Conservation (phyloP, 768 basidiomycete species). For the Lentinus tigrinus region DNA sequence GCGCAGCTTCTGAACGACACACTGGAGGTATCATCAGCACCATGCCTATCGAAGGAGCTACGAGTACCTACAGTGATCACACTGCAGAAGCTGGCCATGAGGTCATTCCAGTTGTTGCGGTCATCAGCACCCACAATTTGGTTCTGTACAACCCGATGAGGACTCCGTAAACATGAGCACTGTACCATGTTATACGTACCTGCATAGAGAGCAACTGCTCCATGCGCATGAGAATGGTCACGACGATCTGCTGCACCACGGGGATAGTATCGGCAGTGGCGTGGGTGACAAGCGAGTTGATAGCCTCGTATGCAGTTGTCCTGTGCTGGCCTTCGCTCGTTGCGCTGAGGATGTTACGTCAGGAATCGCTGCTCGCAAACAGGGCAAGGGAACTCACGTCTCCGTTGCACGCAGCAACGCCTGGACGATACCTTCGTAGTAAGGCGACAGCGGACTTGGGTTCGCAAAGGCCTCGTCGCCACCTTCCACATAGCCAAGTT, state of each 20-base stretch:
- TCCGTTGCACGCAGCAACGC: conserved; percentile 87
- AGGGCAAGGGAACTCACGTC: conserved; percentile 48
- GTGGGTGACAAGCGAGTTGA: conserved; percentile 82
- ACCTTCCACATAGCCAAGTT: conserved; percentile 73
- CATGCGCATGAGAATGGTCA: conserved; percentile 86
- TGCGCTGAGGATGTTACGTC: conserved; percentile 41
- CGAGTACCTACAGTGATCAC: conserved; percentile 71
- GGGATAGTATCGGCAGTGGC: conserved; percentile 76
- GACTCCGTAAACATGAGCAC: background rate
- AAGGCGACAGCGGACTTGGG: conserved; percentile 73
- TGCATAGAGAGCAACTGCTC: conserved; percentile 84
- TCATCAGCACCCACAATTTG: conserved; percentile 96
- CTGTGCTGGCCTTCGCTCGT: conserved; percentile 91
- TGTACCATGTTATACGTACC: conserved; percentile 40
- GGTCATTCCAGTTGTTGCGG: conserved; percentile 97
- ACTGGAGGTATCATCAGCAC: conserved; percentile 39
- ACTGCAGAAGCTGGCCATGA: conserved; percentile 93
- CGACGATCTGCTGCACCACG: conserved; percentile 78
- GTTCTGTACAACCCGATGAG: conserved; percentile 45
- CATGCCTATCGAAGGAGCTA: background rate
- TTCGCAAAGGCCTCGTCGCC: conserved; percentile 53
- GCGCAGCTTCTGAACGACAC: conserved; percentile 81
- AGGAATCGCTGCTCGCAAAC: background rate
- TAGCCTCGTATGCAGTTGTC: conserved; percentile 94
- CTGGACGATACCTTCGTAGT: conserved; percentile 83